Evolutionary conservation across 495 filamentous ascomycete species (phyloP).

Genomic region (Penicillium pulvis): DNA sequence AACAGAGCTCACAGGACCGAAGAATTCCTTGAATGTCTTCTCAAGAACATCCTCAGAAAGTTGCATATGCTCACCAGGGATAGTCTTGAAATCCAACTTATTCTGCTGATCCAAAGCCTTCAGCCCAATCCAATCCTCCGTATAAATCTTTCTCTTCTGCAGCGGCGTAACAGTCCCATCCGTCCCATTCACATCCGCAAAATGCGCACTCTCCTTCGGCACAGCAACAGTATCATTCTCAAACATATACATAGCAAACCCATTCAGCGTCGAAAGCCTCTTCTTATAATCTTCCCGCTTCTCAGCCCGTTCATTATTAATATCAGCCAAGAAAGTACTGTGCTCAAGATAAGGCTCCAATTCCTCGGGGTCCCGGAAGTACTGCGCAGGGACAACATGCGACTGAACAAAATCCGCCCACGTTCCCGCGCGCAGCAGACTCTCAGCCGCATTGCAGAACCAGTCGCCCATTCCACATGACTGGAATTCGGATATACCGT

Average conservation of each 20-base stretch:
- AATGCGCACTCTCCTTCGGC: slow-evolving; percentile 91
- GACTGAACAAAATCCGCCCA: slow-evolving; percentile 78
- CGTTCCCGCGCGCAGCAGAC: slow-evolving; percentile 67
- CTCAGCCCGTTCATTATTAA: slow-evolving; percentile 83
- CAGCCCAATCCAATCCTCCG: slow-evolving; percentile 93
- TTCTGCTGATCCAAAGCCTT: slow-evolving; percentile 78
- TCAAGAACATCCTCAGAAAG: slow-evolving; percentile 67
- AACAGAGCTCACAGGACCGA: slow-evolving; percentile 39
- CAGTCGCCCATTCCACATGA: slow-evolving; percentile 67
- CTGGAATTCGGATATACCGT: slow-evolving; percentile 84
- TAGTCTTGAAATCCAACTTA: slow-evolving; percentile 69
- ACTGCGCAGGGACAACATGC: slow-evolving; percentile 88
- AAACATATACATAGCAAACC: slow-evolving; percentile 90
- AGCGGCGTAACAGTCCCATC: slow-evolving; percentile 63
- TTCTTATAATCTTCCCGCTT: slow-evolving; percentile 77
- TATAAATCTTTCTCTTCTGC: slow-evolving; percentile 73
- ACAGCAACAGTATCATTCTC: slow-evolving; percentile 82
- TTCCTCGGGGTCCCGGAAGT: slow-evolving; percentile 77
- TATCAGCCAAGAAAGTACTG: slow-evolving; percentile 95
- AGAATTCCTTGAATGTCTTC: slow-evolving; percentile 72
- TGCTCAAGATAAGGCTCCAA: slow-evolving; percentile 74
- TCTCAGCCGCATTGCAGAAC: slow-evolving; percentile 76
- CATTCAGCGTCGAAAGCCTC: slow-evolving; percentile 69
- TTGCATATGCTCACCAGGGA: slow-evolving; percentile 82
- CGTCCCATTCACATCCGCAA: slow-evolving; percentile 79